Conservation (phyloP, 129 eudicot species). For the Heracleum sosnowskyi region DNA sequence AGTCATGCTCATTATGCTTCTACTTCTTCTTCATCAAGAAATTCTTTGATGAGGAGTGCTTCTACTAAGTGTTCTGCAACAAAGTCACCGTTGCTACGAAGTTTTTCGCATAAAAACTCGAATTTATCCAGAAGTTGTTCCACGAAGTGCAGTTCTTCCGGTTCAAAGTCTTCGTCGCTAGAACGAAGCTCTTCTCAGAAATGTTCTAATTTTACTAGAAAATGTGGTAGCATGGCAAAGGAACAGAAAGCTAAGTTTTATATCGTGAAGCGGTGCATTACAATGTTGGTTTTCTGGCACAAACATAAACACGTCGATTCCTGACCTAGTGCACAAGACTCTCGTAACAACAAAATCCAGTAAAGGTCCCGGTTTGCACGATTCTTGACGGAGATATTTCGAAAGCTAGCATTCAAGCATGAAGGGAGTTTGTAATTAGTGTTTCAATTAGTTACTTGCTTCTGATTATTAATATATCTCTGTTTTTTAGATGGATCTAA, state of each 20-base stretch:
- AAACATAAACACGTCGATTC: constrained; percentile 71
- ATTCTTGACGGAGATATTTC: background rate
- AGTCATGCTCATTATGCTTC: constrained; percentile 18
- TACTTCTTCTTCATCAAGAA: constrained; percentile 27
- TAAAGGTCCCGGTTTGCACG: background rate
- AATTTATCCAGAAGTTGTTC: constrained; percentile 28
- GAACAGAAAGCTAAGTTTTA: constrained; percentile 87
- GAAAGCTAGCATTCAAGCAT: background rate
- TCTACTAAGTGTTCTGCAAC: constrained; percentile 17
- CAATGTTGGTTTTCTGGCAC: constrained; percentile 79
- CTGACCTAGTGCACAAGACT: constrained; percentile 21
- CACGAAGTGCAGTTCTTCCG: constrained; percentile 46
- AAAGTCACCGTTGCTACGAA: background rate
- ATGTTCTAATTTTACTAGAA: constrained; percentile 53
- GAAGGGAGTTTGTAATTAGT: background rate
- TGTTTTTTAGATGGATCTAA: background rate
- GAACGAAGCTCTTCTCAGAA: constrained; percentile 65
- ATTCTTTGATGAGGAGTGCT: constrained; percentile 46
- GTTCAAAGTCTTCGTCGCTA: constrained; percentile 32
- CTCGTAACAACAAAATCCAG: background rate
- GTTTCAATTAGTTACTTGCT: background rate
- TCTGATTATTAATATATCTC: background rate
- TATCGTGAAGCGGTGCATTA: constrained; percentile 76
- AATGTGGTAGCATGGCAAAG: constrained; percentile 71
- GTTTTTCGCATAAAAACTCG: constrained; percentile 22